phyloP scores from a whole-genome alignment of 306 rosid genomes.

The Arachis hypogaea region DNA sequence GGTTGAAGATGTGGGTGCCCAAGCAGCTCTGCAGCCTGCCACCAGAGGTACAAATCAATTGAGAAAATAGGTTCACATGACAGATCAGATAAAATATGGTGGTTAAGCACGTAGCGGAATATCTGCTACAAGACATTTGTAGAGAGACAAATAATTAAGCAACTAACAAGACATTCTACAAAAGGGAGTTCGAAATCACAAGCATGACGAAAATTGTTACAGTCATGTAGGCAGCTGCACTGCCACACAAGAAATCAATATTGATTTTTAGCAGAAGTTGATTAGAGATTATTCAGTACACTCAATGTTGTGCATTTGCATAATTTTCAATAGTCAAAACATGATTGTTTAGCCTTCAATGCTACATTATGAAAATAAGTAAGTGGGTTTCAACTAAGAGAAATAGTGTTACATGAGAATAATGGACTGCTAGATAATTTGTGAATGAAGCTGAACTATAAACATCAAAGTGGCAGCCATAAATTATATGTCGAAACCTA shows the following conservation, averaged over 20 bases:
- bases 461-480: not conserved
- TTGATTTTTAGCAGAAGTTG: not conserved
- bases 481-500: not conserved
- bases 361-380: not conserved
- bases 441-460: not conserved
- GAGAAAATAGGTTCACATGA: conserved; percentile 42
- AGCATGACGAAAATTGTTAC: conserved; percentile 12
- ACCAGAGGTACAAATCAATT: conserved; percentile 45
- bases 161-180: conserved; percentile 12
- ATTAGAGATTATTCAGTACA: not conserved
- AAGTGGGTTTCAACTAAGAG: not conserved
- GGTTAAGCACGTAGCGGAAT: not conserved
- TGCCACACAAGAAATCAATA: not conserved
- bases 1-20: conserved; percentile 83
- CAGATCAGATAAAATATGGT: conserved; percentile 30
- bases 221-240: conserved; percentile 14
- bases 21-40: conserved; percentile 93
- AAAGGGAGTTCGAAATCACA: conserved; percentile 7
- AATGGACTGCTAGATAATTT: not conserved
- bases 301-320: not conserved
- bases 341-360: not conserved
- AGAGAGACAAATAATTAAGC: too few relatives aligned
- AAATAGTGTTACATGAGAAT: not conserved
- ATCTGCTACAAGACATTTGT: not conserved
- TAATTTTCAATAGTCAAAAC: not conserved